A percentile compares a stretch with the other conserved stretches of the same genome.
Conservation (phyloP, 257 asterid species). For the Jacaranda copaia region DNA sequence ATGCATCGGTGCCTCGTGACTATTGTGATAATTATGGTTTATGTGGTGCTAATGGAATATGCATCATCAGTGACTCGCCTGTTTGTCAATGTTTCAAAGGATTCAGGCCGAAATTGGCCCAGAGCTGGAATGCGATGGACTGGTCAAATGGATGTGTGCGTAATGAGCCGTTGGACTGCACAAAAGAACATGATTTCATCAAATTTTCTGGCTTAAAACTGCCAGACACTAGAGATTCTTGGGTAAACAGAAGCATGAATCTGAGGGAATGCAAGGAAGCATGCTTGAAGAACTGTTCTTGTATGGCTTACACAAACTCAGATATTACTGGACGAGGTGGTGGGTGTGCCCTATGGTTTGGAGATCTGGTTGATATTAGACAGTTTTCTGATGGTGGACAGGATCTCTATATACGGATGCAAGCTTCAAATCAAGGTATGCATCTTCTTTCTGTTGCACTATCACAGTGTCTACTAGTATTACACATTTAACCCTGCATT, state of each 20-base stretch:
- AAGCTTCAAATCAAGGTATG: not conserved
- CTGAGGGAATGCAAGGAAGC: conserved; percentile 37
- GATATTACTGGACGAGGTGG: conserved; percentile 40
- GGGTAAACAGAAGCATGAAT: conserved; percentile 36
- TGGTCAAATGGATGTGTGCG: conserved; percentile 43
- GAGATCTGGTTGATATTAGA: conserved; percentile 23
- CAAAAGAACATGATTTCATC: conserved; percentile 33
- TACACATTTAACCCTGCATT: no score
- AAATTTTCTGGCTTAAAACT: conserved; percentile 39
- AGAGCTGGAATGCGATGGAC: conserved; percentile 40
- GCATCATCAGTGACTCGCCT: not conserved
- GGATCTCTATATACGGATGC: conserved; percentile 4
- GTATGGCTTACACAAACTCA: conserved; percentile 47
- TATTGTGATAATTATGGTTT: not conserved
- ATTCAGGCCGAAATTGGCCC: conserved; percentile 34
- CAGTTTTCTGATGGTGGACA: not conserved
- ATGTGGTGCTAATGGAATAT: not conserved
- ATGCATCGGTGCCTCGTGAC: conserved; percentile 13
- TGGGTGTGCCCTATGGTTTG: conserved; percentile 44
- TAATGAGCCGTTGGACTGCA: conserved; percentile 37
- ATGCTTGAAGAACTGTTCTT: conserved; percentile 45
- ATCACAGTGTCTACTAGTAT: no score
- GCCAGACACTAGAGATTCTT: conserved; percentile 36
- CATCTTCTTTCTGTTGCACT: not conserved
- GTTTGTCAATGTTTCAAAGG: conserved; percentile 28